Base-by-base conservation (phyloP, 2,329 filamentous ascomycete genomes). In the Xylariaceae sp. region DNA sequence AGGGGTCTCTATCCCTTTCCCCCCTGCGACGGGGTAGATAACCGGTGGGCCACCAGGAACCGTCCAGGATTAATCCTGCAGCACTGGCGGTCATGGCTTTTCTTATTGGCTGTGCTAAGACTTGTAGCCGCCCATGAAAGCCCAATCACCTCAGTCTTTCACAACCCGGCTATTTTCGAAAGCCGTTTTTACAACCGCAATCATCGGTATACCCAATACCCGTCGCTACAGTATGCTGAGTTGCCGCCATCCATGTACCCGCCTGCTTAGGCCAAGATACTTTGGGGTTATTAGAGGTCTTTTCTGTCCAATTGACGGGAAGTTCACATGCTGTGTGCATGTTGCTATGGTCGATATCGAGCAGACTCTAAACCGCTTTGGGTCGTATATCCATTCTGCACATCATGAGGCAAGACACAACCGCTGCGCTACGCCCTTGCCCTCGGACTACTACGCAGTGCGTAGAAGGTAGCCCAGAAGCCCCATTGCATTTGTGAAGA, bases 81-180 rank as follows among this genome's bases (percentile, higher is more conserved):
- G 60, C 48, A 50, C 48, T 52, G 48, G 44, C 52, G 56, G 54
- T 37, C n/a, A 21, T 21, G 43, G 32, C 10, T 40, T 5, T 19
- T 57, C 56, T 67, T 52, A 71, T 71, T 71, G 68, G 69, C 40
- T 44, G 29, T 37, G 48, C 44, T 43, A 41, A 52, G 45, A 51
- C 54, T 62, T 67, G 64, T 71, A 71, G 65, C 69, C 69, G 69
- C 69, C 68, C 48, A 50, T 20, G 55, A 60, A 64, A 64, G 57
- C 59, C 64, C 68, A 66, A 66, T 70, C 68, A 69, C 63, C 29
- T 58, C 44, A 23, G 43, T 55, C 54, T 52, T 49, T 52, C 56
- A 47, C 56, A 41, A 59, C 52, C 45, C 56, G 60, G 57, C 63
- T 64, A 64, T 66, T 64, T 54, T 64, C 54, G 26, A 64, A 54